A percentile compares a stretch with the other conserved stretches of the same genome.
Conservation (phyloP, 2,329 filamentous ascomycete species). For the Colletotrichum sp. region DNA sequence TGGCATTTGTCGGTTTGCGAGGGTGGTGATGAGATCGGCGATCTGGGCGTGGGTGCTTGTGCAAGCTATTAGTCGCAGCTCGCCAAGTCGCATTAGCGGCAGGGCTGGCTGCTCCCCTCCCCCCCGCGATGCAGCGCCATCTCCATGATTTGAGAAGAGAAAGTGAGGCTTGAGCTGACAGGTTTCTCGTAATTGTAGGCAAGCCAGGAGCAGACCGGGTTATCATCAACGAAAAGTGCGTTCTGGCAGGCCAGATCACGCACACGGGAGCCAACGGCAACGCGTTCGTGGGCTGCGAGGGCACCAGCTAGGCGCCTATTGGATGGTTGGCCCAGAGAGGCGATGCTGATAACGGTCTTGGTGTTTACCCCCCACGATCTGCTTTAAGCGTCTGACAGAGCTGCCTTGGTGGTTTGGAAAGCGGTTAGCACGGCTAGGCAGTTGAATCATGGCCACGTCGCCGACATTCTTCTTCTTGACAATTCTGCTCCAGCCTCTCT, state of each 20-base stretch:
- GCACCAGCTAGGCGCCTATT: not conserved
- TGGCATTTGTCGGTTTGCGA: not conserved
- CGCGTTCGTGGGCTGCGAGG: constrained; percentile 67
- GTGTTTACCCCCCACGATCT: not conserved
- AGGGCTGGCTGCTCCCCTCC: not conserved
- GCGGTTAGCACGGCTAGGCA: constrained; percentile 7
- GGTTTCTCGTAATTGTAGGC: constrained; percentile 37
- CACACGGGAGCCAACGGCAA: constrained; percentile 75
- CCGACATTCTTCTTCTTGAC: not conserved
- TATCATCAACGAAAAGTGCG: constrained; percentile 63
- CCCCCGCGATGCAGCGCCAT: not conserved
- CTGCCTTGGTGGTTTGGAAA: not conserved
- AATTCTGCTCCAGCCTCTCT: not conserved
- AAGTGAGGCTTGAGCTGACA: not conserved
- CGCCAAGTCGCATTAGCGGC: not conserved
- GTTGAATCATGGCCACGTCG: not conserved
- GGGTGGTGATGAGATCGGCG: constrained; percentile 7
- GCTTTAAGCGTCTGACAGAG: not conserved
- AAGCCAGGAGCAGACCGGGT: constrained; percentile 73
- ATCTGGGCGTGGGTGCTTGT: constrained; percentile 7
- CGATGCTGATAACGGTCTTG: not conserved
- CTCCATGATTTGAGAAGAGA: not conserved
- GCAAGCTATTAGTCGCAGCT: not conserved
- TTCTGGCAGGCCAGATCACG: constrained; percentile 69
- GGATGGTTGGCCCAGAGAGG: not conserved